phyloP scores from a whole-genome alignment of 1,284 basidiomycete genomes.

The Takashimella koratensis region DNA sequence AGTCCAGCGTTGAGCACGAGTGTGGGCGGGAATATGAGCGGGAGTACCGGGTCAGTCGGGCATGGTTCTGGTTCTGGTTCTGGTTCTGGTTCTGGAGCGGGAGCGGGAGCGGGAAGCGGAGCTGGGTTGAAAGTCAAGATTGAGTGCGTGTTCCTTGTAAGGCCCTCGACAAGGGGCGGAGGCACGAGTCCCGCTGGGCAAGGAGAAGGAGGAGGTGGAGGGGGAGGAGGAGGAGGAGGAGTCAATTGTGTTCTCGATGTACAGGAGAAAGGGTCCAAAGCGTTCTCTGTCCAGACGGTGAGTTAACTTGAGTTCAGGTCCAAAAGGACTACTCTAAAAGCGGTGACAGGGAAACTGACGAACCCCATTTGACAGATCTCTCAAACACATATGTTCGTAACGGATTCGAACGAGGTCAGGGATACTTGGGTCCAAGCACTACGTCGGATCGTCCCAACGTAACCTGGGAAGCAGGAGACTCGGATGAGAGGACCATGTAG shows the following conservation, averaged over 20 bases:
- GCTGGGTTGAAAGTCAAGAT: slow-evolving; percentile 48
- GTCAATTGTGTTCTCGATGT: slow-evolving; percentile 34
- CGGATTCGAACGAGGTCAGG: neutral
- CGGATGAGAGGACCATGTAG: no score
- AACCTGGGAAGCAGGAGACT: no score
- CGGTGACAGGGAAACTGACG: no score
- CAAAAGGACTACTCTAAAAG: no score
- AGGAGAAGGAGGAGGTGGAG: slow-evolving; percentile 4
- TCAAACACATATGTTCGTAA: neutral
- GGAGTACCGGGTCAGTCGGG: no score
- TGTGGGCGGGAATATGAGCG: neutral
- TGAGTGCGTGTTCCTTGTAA: slow-evolving; percentile 48
- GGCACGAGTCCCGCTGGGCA: neutral
- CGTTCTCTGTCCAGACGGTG: slow-evolving; percentile 44
- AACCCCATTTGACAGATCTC: no score
- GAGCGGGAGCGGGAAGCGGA: slow-evolving; percentile 7
- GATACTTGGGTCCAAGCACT: neutral
- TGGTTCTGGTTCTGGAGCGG: no score
- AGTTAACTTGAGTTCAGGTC: no score
- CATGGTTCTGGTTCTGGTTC: no score
- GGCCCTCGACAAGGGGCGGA: slow-evolving; percentile 7
- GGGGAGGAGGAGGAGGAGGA: slow-evolving; percentile 9
- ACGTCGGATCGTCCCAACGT: neutral
- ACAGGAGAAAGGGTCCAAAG: slow-evolving; percentile 37
- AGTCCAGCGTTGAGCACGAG: no score